A percentile compares a stretch with the other conserved stretches of the same genome.
These are phyloP conservation scores for Phytophthora pseudosyringae DNA, from an alignment of 352 stramenopile species.

Conservation along the genomic window DNA sequence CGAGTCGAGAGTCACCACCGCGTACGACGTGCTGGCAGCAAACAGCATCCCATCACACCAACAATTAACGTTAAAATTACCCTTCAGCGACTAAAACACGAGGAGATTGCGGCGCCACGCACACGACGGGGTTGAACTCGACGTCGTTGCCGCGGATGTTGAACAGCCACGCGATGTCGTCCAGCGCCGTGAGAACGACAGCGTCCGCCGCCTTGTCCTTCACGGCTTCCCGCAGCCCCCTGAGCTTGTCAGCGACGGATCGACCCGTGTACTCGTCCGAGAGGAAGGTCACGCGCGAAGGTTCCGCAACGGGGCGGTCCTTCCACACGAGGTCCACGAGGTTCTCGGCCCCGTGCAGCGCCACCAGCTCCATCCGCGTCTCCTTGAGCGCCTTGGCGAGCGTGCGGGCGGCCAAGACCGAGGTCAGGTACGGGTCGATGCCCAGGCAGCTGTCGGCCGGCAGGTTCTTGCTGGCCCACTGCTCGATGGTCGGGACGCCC, in stretches of 20 bases:
- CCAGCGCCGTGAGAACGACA: conserved; percentile 95
- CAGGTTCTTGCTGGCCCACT: conserved; percentile 81
- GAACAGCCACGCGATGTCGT: conserved; percentile 98
- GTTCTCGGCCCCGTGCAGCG: conserved; percentile 87
- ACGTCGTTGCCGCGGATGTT: conserved; percentile 98
- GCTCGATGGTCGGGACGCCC: conserved; percentile 91
- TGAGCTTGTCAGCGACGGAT: conserved; percentile 92
- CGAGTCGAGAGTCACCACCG: conserved; percentile 89
- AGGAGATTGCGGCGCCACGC: conserved; percentile 47
- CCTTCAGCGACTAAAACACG: too few species aligned
- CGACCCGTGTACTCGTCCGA: conserved; percentile 94
- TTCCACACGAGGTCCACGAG: conserved; percentile 97
- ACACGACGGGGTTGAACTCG: conserved; percentile 97
- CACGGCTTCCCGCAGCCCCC: conserved; percentile 80
- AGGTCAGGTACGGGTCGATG: conserved; percentile 96
- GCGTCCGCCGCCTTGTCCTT: conserved; percentile 91
- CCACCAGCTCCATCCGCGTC: conserved; percentile 73
- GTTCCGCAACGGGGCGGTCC: conserved; percentile 65
- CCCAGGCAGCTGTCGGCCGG: conserved; percentile 78
- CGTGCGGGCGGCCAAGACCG: conserved; percentile 82
- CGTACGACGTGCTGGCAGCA: conserved; percentile 88
- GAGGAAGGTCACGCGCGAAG: conserved; percentile 92
- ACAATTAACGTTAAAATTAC: background rate
- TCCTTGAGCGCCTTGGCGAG: conserved; percentile 73
- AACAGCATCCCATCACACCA: background rate